Evolutionary conservation across 2,329 filamentous ascomycete genomes (phyloP), one percentile per base, ranked within the genome.

Genomic region (Ceratocystis cubensis): DNA sequence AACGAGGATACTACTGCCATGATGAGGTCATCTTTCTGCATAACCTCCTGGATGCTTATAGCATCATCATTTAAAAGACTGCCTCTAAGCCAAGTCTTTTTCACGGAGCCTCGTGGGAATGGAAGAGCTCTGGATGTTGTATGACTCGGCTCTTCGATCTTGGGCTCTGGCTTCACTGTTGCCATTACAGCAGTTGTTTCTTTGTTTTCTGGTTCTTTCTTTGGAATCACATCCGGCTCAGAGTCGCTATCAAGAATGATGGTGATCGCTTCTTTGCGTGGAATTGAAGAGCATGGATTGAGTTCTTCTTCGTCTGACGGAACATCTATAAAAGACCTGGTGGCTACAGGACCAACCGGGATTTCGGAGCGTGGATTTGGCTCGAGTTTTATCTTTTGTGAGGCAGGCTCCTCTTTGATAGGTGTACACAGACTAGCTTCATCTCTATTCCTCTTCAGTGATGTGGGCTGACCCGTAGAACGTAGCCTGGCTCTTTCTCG

Each of bases 1-100:
- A 88, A 97, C 0, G 93, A 89, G 71, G 91, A 96, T 4, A 97
- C 77, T 0, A 97, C 82, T 0, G 90, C 92, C 48, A 91, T 82
- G 63, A 88, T 79, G 7, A 97, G 78, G 13, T 86, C 81, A 1
- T 83, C 76, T 69, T 84, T 86, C 73, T 96, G 88, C 1, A 96
- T 75, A 0, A 96, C 83, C 73, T 96, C 91, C 71, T 96, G 90
- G 50, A 97, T 85, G 68, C 86, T 94, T 73, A 97, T 90, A 69
- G 96, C 90, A 69, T 91, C 82, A 3, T 78, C 78, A 0, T 74
- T 78, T 45, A 88, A 80, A 1, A 81, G 77, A 69, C 82, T 84
- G 2, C 87, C 85, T 45, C 78, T 78, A 0, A 84, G 85, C 84
- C 88, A 93, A 0, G 94, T 97, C 72, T 88, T 90, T 75, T 90